A percentile compares a stretch with the other conserved stretches of the same genome.
These are phyloP conservation scores for Pichia ethanolica DNA, from an alignment of 805 yeast species.

Conservation along the genomic window DNA sequence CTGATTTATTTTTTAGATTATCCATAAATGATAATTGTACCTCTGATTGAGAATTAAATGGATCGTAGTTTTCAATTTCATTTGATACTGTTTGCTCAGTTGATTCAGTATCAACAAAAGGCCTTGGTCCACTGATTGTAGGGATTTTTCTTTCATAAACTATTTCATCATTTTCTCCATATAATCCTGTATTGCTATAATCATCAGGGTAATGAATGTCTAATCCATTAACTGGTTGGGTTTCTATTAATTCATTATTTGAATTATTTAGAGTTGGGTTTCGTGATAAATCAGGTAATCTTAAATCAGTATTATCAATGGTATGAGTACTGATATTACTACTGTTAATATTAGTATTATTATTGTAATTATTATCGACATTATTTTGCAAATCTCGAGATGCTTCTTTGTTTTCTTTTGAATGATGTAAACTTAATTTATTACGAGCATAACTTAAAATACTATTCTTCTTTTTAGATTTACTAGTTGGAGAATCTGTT, in stretches of 20 bases:
- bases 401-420: neutral
- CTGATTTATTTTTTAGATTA: too few relatives aligned
- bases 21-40: neutral
- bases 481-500: neutral
- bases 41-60: neutral
- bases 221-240: too few relatives aligned
- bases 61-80: neutral
- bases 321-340: too few relatives aligned
- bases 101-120: constrained; percentile 1
- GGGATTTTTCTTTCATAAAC: neutral
- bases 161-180: neutral
- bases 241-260: too few relatives aligned
- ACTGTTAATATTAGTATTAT: too few relatives aligned
- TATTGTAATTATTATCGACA: too few relatives aligned
- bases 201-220: neutral
- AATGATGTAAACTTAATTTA: constrained; percentile 1
- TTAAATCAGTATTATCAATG: neutral
- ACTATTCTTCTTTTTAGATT: neutral
- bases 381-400: too few relatives aligned
- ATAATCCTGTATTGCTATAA: neutral
- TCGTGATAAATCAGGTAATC: neutral
- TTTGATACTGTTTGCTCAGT: neutral
- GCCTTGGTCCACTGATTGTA: constrained; percentile 1
- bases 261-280: neutral
- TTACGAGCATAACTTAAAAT: constrained; percentile 5